Evolutionary conservation across 2,329 filamentous ascomycete species (phyloP), one percentile per base, ranked within the genome.

Genomic region (Microcyclospora pomicola): DNA sequence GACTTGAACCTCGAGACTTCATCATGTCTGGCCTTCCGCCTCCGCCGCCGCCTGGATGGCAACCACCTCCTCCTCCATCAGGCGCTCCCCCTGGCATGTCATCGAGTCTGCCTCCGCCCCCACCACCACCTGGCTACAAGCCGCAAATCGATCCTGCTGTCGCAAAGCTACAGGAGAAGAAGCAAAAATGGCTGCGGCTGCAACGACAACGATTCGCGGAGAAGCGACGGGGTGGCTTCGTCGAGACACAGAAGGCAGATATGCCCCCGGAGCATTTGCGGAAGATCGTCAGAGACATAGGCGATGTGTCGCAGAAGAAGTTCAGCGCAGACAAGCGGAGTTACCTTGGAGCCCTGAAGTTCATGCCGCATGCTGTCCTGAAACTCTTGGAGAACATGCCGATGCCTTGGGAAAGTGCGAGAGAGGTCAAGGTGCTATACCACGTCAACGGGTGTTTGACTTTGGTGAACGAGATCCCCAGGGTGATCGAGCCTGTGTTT

Each of bases 361-460:
- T 95, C 66, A 98, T 98, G 91, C 91, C 91, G 1, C 91, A 98
- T 59, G 91, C 91, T 5, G 91, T 98, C 9, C 66, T 98, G 65
- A 98, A 98, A 68, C 72, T 98, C 15, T 63, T 98, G 40, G 91
- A 98, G 67, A 98, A 98, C 54, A 98, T 98, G 91, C 91, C 91
- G 3, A 98, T 98, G 91, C 91, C 91, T 0, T 98, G 91, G 91
- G 91, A 98, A 65, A 91, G 86, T 40, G 78, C 85, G 16, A 77
- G 87, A 45, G 91, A 98, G 56, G 92, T 98, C 44, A 96, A 96
- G 65, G 91, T 98, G 19, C 70, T 98, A 10, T 98, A 98, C 60
- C 91, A 98, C 57, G 87, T 96, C 53, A 98, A 98, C 55, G 91
- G 91, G 24, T 98, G 92, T 56, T 63, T 98, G 63, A 98, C 91